Evolutionary conservation across 129 eudicot species (phyloP), one percentile per base, ranked within the genome.

Genomic region (Logfia minima): DNA sequence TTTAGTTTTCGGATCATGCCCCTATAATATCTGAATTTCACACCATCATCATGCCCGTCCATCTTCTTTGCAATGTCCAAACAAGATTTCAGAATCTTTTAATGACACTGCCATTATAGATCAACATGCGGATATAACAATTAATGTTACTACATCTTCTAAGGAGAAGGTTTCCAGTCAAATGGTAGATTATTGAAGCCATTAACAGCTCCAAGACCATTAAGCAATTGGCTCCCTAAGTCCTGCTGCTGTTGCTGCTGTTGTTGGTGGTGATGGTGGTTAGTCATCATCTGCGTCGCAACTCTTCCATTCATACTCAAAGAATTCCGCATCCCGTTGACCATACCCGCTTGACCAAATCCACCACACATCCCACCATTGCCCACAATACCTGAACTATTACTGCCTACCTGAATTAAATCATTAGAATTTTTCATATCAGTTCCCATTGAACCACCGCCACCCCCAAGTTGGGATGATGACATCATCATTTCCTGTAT

Each of bases 401-500:
- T 48, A 59, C 77, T 84, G 52, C 80, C 74, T 3, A 80, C 51
- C 53, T 86, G 88, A 77, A 87, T 84, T 71, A 87, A 82, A 22
- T 90, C 96, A 75, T 84, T 88, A 21, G 81, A 87, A 79, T 85
- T 87, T 80, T 84, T 90, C 81, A 83, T 84, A 31, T 91, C 92
- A 32, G 75, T 79, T 13, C 87, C 90, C 87, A 86, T 59, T 11
- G 85, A 72, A 29, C 87, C 83, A n/a, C 75, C 69, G 18, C 88
- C 86, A 52, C 83, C 84, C 28, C 87, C 88, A 23, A 85, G 86
- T 66, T 95, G 97, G 34, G 96, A 89, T 23, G 96, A 89, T 19
- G 92, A 86, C 92, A 95, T 87, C 99, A 94, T 86, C 96, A 95
- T 91, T 68, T 88, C 90, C 24, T 95, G 96, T 66, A 95, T 89